Evolutionary conservation across 2,329 filamentous ascomycete species (phyloP), one percentile per base, ranked within the genome.

Genomic region (Calonectria hongkongensis): DNA sequence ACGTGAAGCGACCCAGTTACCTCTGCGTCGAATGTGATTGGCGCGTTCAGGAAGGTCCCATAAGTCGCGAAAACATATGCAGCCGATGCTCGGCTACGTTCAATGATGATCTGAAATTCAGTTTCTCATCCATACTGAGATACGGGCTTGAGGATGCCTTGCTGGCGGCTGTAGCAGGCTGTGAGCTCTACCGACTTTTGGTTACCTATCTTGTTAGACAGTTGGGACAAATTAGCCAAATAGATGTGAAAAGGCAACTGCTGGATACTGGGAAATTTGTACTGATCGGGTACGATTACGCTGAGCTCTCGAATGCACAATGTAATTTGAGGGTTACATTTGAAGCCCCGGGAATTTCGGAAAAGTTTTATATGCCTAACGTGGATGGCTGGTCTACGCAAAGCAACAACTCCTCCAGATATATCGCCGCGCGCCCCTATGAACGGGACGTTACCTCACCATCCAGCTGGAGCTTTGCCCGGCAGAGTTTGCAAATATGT

Each of bases 381-480:
- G 12, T 70, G 2, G 27, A 58, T 0, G 27, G 13, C 15, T 70
- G 68, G 68, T 39, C 60, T 12, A 54, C 39, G 4, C 39, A 48
- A 5, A 28, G 15, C 3, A 43, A 21, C 15, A 15, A 12, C 3
- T 48, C 68, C 3, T 36, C 60, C 7, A 58, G 16, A n/a, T 65
- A 65, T 48, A 65, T 70, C 25, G 12, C 30, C 33, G 27, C 60
- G 1, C 68, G 68, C 3, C 68, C 68, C 2, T 65, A 70, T 21
- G 68, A 70, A 28, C 58, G n/a, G 16, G 58, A 65, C 10, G 50
- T 58, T 4, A 3, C 16, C 7, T 25, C 47, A 3, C 16, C 7
- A 6, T 48, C 36, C 5, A 50, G 28, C 7, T 66, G 47, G 30
- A 30, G 48, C 3, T 68, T 63, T 33, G 43, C 56, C 21, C 54